Conservation (phyloP, 352 stramenopile species). For the Pythium angustatum region DNA sequence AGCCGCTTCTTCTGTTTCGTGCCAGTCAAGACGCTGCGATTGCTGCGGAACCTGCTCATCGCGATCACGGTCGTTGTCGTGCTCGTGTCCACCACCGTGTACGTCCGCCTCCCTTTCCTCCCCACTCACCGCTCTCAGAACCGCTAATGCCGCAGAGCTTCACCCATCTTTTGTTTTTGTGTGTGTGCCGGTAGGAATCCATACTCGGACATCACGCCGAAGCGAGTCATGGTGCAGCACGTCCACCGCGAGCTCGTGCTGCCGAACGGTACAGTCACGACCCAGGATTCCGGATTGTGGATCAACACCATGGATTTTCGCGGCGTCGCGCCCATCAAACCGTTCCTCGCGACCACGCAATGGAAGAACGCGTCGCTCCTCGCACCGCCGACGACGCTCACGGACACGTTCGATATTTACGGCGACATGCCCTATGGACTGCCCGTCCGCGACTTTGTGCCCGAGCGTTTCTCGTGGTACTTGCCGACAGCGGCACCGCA, state of each 20-base stretch:
- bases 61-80: conserved; percentile 38
- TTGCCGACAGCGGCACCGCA: conserved; percentile 39
- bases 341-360: conserved; percentile 44
- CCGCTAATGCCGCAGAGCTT: too few species aligned
- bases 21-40: conserved; percentile 37
- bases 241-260: conserved; percentile 55
- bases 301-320: conserved; percentile 73
- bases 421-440: conserved; percentile 69
- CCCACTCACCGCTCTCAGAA: too few species aligned
- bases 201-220: conserved; percentile 70
- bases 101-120: too few species aligned
- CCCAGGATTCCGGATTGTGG: conserved; percentile 63
- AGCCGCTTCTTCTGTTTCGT: conserved; percentile 78
- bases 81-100: conserved; percentile 48
- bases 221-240: conserved; percentile 72
- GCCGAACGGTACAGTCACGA: conserved; percentile 43
- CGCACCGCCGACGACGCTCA: conserved; percentile 34
- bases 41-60: conserved; percentile 43
- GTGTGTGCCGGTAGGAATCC: too few species aligned
- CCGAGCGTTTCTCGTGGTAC: conserved; percentile 74
- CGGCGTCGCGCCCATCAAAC: conserved; percentile 48
- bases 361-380: conserved; percentile 49
- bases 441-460: conserved; percentile 64
- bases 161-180: too few species aligned
- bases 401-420: conserved; percentile 61